Evolutionary conservation across 371 early-diverging fungal species (phyloP), one percentile per base, ranked within the genome.

Genomic region (Lichtheimia hyalospora): DNA sequence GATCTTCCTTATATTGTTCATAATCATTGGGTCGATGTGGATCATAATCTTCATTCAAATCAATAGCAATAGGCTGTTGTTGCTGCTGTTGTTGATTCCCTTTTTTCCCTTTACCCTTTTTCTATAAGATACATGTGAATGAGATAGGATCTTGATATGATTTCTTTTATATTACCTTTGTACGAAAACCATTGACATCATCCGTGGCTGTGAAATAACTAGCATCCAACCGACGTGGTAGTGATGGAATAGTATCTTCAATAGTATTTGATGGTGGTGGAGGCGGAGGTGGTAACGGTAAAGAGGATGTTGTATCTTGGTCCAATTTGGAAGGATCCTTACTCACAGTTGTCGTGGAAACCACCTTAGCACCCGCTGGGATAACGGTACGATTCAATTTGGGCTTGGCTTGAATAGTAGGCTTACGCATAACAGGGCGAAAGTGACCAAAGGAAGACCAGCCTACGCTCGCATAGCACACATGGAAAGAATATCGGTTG

Each of bases 21-120:
- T 79, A 87, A 44, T 87, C 85, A 55, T 84, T 87, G 1, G 87
- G 87, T 48, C 77, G 64, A n/a, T 77, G 68, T 28, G 85, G 83
- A 39, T 87, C 84, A 56, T 87, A 87, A 49, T 84, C 84, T 46
- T 84, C 83, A 43, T 72, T 57, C 67, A 87, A 64, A 55, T 75
- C 71, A 48, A 72, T 69, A 16, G 62, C 60, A n/a, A 66, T 55
- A 20, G 74, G 74, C n/a, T 66, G 64, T n/a, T n/a, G 49, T 62
- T 52, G 23, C 40, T 56, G 52, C 65, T 73, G 54, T 48, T 71
- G 46, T 54, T 66, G 42, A 25, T 62, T 42, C 4, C 58, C 61
- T 15, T 56, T 52, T 57, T 70, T 66, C n/a, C 63, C 64, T 57
- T 70, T 67, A 58, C 64, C 61, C 64, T 68, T 53, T 43, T 41